These are phyloP conservation scores for Rhizomucor miehei DNA, from an alignment of 371 early-diverging fungal genomes.

Conservation along the genomic window DNA sequence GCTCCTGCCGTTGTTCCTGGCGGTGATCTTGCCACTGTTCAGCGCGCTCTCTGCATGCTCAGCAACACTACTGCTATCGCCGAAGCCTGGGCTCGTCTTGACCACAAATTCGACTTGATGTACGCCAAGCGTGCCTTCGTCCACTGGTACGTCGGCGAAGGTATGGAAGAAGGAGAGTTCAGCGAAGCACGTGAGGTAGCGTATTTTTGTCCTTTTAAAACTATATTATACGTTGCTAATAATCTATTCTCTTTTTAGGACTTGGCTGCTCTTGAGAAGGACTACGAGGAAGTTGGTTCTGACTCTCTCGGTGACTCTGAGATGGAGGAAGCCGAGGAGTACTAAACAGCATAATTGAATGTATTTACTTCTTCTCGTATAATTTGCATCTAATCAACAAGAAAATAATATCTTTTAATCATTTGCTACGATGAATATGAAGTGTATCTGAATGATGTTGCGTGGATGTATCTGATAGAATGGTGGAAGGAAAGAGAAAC, in stretches of 20 bases:
- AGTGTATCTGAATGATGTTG: too few relatives aligned
- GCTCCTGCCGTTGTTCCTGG: conserved; percentile 89
- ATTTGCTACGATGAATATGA: too few relatives aligned
- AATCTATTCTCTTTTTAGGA: conserved; percentile 60
- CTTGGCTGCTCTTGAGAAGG: conserved; percentile 98
- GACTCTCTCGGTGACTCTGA: conserved; percentile 84
- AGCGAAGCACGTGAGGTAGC: conserved; percentile 80
- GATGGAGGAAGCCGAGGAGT: conserved; percentile 41
- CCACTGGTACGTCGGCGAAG: conserved; percentile 99
- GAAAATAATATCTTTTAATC: too few relatives aligned
- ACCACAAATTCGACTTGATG: conserved; percentile 97
- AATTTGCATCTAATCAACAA: too few relatives aligned
- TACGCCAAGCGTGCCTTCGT: conserved; percentile 98
- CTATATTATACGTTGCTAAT: too few relatives aligned
- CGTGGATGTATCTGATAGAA: too few relatives aligned
- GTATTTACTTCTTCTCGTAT: too few relatives aligned
- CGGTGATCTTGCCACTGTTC: conserved; percentile 88
- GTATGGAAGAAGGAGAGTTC: conserved; percentile 94
- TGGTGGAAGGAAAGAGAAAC: too few relatives aligned
- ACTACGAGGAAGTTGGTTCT: conserved; percentile 97
- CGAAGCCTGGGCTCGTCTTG: conserved; percentile 94
- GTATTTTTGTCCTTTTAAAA: too few relatives aligned
- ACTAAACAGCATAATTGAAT: conserved; percentile 7
- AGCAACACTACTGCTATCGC: conserved; percentile 96
- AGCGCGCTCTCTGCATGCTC: conserved; percentile 94